phyloP scores from a whole-genome alignment of 768 basidiomycete genomes.

The Lentinula guzmanii region DNA sequence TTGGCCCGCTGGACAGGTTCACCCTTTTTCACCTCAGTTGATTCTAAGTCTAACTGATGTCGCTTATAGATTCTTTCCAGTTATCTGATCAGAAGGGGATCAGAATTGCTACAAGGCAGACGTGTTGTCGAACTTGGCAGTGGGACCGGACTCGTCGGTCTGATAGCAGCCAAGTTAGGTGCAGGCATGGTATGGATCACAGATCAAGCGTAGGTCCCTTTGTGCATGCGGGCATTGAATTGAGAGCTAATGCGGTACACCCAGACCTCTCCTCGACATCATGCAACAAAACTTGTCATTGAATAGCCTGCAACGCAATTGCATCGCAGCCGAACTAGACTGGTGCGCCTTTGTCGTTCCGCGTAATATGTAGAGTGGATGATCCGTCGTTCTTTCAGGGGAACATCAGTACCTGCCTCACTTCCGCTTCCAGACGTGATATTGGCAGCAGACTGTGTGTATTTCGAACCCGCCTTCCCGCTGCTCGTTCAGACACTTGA shows the following conservation, averaged over 20 bases:
- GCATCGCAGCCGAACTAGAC: slow-evolving; percentile 67
- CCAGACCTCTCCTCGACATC: slow-evolving; percentile 68
- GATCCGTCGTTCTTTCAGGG: slow-evolving; percentile 42
- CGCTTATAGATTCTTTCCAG: slow-evolving; percentile 62
- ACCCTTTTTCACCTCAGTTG: slow-evolving; percentile 11
- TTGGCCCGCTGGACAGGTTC: slow-evolving; percentile 89
- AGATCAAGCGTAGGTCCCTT: slow-evolving; percentile 76
- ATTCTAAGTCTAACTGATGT: slow-evolving; percentile 4
- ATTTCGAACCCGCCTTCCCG: slow-evolving; percentile 91
- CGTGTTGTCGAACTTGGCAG: slow-evolving; percentile 80
- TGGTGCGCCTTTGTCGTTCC: slow-evolving; percentile 46
- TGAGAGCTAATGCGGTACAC: neutral
- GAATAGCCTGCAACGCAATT: slow-evolving; percentile 51
- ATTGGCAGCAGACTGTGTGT: slow-evolving; percentile 92
- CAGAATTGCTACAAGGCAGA: slow-evolving; percentile 43
- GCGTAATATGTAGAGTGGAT: neutral
- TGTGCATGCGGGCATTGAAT: slow-evolving; percentile 2
- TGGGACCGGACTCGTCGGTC: slow-evolving; percentile 90
- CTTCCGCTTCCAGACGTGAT: slow-evolving; percentile 57
- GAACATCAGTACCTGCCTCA: slow-evolving; percentile 44
- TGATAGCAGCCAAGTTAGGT: slow-evolving; percentile 69
- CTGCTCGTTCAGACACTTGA: slow-evolving; percentile 76
- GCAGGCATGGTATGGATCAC: slow-evolving; percentile 68
- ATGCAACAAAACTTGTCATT: slow-evolving; percentile 70
- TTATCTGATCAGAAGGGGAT: slow-evolving; percentile 60